These are phyloP conservation scores for Leptographium procerum DNA, from an alignment of 2,329 filamentous ascomycete genomes.

Conservation along the genomic window DNA sequence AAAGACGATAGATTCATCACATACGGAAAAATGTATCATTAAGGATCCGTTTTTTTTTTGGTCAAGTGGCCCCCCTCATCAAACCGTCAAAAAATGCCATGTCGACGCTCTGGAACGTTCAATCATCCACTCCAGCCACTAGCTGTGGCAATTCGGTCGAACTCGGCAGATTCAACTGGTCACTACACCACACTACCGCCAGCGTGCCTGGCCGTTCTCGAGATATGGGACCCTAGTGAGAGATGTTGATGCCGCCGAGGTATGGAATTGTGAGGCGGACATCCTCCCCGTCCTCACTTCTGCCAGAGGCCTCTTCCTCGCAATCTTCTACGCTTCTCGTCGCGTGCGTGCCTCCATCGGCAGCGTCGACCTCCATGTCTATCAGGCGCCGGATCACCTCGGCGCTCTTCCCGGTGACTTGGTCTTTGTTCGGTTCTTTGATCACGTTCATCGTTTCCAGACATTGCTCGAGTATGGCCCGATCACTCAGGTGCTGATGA, in stretches of 20 bases:
- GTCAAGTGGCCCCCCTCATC: too few relatives aligned
- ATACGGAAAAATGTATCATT: too few relatives aligned
- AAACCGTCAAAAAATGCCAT: slow-evolving; percentile 21
- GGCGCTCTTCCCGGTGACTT: slow-evolving; percentile 19
- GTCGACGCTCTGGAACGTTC: slow-evolving; percentile 22
- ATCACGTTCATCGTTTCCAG: too few relatives aligned
- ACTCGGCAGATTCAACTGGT: background rate
- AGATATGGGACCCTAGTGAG: background rate
- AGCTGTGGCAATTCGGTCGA: background rate
- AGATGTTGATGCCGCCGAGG: slow-evolving; percentile 27
- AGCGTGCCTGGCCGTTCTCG: background rate
- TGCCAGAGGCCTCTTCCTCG: background rate
- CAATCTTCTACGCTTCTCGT: background rate
- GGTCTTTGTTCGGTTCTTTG: slow-evolving; percentile 7
- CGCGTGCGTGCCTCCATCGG: background rate
- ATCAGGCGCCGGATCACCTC: slow-evolving; percentile 25
- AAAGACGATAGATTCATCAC: too few relatives aligned
- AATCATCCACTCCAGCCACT: slow-evolving; percentile 15
- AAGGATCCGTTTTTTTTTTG: too few relatives aligned
- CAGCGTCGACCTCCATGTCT: slow-evolving; percentile 20
- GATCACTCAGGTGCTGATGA: too few relatives aligned
- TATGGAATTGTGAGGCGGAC: slow-evolving; percentile 28
- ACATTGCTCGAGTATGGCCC: too few relatives aligned
- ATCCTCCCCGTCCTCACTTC: background rate
- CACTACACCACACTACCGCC: background rate